Evolutionary conservation across 108 stramenopile species (phyloP).

Genomic region (Ochromonas danica): DNA sequence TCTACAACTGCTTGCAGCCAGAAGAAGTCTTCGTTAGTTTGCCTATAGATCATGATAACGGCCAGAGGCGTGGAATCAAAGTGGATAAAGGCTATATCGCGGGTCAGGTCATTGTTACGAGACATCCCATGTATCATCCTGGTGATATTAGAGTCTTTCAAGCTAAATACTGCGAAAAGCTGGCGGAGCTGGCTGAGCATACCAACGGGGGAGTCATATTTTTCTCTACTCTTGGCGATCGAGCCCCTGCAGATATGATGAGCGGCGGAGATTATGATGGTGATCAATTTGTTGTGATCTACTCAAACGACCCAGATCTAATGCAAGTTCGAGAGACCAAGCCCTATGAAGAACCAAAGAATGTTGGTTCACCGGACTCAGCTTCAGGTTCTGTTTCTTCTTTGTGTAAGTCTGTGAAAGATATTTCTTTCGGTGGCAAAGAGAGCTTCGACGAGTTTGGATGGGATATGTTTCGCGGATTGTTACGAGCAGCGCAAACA

Average conservation of each 20-base stretch:
- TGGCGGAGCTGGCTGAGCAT: background rate
- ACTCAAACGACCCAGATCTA: background rate
- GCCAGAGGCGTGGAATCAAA: background rate
- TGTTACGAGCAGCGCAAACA: background rate
- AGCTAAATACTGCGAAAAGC: background rate
- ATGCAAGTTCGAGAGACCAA: background rate
- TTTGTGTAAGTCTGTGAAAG: background rate
- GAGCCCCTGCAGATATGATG: constrained; percentile 11
- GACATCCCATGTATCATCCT: constrained; percentile 8
- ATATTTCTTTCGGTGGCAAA: background rate
- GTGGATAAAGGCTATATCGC: background rate
- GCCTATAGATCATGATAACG: background rate
- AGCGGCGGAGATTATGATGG: constrained; percentile 34
- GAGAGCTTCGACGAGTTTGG: background rate
- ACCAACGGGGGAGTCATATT: constrained; percentile 9
- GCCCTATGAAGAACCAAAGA: background rate
- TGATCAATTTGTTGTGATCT: constrained; percentile 5
- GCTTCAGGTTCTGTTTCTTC: background rate
- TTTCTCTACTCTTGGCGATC: constrained; percentile 7
- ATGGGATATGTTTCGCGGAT: background rate
- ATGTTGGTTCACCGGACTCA: background rate
- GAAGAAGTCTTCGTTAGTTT: constrained; percentile 11
- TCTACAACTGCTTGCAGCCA: background rate
- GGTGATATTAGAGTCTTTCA: background rate
- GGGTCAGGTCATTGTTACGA: background rate